Percentiles rank a stretch among this genome's conserved stretches.
Evolutionary conservation across 2,329 filamentous ascomycete species (phyloP).

Genomic region (Colletotrichum sp.): DNA sequence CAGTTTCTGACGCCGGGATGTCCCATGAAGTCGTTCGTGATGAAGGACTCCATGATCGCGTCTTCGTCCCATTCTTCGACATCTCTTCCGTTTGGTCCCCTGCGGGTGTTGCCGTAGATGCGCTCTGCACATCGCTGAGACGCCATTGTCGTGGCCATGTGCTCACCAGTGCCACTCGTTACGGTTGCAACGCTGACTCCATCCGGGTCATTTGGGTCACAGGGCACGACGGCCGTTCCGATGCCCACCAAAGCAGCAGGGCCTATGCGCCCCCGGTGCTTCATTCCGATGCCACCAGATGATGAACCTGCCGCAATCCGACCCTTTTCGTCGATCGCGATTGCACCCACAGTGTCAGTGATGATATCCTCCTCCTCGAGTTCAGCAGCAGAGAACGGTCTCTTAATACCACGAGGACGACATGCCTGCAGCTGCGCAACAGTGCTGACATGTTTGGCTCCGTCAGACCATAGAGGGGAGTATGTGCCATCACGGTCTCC

Average conservation of each 20-base stretch:
- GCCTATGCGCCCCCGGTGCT: slow-evolving; percentile 88
- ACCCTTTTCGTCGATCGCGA: slow-evolving; percentile 85
- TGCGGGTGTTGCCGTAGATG: slow-evolving; percentile 74
- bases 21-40: slow-evolving; percentile 88
- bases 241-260: slow-evolving; percentile 93
- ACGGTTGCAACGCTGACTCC: slow-evolving; percentile 78
- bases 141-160: slow-evolving; percentile 96
- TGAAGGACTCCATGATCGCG: slow-evolving; percentile 74
- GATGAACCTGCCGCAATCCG: slow-evolving; percentile 94
- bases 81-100: slow-evolving; percentile 63
- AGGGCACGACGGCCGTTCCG: slow-evolving; percentile 87
- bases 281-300: slow-evolving; percentile 98
- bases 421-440: slow-evolving; percentile 15
- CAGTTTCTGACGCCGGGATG: slow-evolving; percentile 86
- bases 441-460: slow-evolving; percentile 1
- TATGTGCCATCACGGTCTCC: slow-evolving; percentile 18
- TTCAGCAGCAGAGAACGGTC: slow-evolving; percentile 28
- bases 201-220: slow-evolving; percentile 72
- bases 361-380: slow-evolving; percentile 64
- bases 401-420: slow-evolving; percentile 38
- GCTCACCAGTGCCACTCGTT: slow-evolving; percentile 94
- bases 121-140: slow-evolving; percentile 86
- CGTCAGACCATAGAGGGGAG: slow-evolving; percentile 16
- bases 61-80: slow-evolving; percentile 78
- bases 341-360: slow-evolving; percentile 94